Base-by-base conservation (phyloP, 78 protist species). In the Blattamonas nauphoetae region DNA sequence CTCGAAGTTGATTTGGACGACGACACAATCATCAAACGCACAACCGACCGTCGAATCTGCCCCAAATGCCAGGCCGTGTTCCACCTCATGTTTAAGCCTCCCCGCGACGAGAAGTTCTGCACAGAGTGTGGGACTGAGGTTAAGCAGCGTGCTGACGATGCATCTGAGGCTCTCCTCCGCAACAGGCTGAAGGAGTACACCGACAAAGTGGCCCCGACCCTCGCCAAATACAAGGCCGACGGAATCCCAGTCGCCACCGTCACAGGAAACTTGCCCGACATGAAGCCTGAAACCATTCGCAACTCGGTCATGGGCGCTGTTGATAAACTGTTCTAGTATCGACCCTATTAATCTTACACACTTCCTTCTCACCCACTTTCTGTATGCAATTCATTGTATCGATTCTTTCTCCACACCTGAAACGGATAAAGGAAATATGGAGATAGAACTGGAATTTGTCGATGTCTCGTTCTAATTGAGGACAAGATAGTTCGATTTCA, bases 1-100 rank as follows among this genome's bases (percentile, higher is more conserved):
- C 83, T 79, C 41, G 43, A 79, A 33, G 83, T 79, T 21, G 83
- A 79, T 6, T 21, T 79, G 83, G 83, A 79, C 83, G 83, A 79
- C 83, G 83, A 79, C 33, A 33, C 21, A 6, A 79, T 79, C 6
- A 11, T 79, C 45, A 79, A 21, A 6, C 83, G 83, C 41, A 21
- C 83, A 4, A 79, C 83, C 5, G 83, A 11, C 33, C 83, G 83
- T 21, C 83, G 83, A 4, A 79, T 79, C 21, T 79, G 83, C 83
- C 83, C 83, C 33, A 36, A 36, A 5, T 79, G 83, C 83, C 83
- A 79, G 83, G 33, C 83, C 83, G 83, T 79, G 42, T 79, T 33
- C 21, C 83, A 79, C 41, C 4, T 21, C 45, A 79, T 79, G 43
- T 79, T 79, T 11, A 21, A 33, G 32, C 83, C 83, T 11, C 43